These are phyloP conservation scores for Exophiala viscosa DNA, from an alignment of 2,329 filamentous ascomycete species.

Conservation along the genomic window DNA sequence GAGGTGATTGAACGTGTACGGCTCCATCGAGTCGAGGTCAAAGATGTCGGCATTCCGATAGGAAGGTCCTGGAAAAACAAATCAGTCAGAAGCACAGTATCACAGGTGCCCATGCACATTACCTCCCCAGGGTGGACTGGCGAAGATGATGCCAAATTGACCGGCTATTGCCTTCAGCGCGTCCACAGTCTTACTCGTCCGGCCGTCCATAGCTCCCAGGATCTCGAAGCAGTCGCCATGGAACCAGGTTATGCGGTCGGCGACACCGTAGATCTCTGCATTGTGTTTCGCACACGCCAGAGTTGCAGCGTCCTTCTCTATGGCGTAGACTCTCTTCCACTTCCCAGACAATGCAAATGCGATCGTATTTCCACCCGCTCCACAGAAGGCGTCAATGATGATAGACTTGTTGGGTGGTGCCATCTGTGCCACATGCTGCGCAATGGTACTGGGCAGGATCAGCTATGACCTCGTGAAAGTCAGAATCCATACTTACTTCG, in stretches of 20 bases:
- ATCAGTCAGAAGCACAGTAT: neutral
- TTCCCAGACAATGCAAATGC: conserved; percentile 79
- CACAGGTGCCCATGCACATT: conserved; percentile 13
- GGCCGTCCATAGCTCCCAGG: conserved; percentile 42
- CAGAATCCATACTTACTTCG: conserved; percentile 58
- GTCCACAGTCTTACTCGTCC: conserved; percentile 22
- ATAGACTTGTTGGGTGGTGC: conserved; percentile 56
- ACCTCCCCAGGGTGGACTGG: conserved; percentile 72
- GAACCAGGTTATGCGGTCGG: conserved; percentile 76
- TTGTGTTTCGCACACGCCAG: conserved; percentile 92
- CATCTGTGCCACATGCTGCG: conserved; percentile 62
- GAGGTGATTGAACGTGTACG: conserved; percentile 68
- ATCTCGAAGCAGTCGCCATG: conserved; percentile 81
- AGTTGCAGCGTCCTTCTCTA: conserved; percentile 77
- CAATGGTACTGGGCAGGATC: conserved; percentile 60
- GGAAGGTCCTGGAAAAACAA: conserved; percentile 49
- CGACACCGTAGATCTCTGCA: conserved; percentile 76
- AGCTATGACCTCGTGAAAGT: conserved; percentile 13
- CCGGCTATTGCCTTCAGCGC: conserved; percentile 47
- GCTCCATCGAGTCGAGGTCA: conserved; percentile 79
- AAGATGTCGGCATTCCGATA: conserved; percentile 69
- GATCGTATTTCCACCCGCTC: conserved; percentile 89
- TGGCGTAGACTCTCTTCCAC: conserved; percentile 80
- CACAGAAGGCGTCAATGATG: conserved; percentile 84
- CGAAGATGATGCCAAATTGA: conserved; percentile 61